Conservation (phyloP, 176 grass and related monocot genomes). For the Areca catechu region DNA sequence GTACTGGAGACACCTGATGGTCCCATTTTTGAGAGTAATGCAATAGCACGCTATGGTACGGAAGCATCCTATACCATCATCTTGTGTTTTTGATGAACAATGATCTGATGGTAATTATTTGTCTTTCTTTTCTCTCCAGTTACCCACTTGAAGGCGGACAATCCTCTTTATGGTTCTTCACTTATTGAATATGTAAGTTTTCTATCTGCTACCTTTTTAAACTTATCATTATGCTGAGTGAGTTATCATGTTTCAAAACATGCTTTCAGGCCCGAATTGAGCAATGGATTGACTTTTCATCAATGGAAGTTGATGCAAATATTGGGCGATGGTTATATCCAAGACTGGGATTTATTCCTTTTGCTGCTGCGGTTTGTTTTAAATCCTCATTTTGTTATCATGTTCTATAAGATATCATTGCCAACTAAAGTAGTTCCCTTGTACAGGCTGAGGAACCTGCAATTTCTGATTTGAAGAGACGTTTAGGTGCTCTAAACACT, state of each 20-base stretch:
- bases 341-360: conserved; percentile 30
- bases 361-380: conserved; percentile 26
- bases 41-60: conserved; percentile 68
- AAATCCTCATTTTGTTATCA: not conserved
- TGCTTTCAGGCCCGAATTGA: conserved; percentile 53
- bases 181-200: conserved; percentile 74
- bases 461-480: conserved; percentile 51
- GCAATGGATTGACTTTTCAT: conserved; percentile 70
- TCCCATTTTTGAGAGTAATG: conserved; percentile 74
- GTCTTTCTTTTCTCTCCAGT: conserved; percentile 29
- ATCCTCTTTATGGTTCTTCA: conserved; percentile 62
- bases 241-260: conserved; percentile 4
- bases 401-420: not conserved
- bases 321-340: conserved; percentile 53
- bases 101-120: not conserved
- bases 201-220: not conserved
- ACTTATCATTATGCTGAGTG: not conserved
- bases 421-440: not conserved
- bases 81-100: not conserved
- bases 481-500: conserved; percentile 54
- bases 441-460: conserved; percentile 45
- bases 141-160: conserved; percentile 55
- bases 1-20: conserved; percentile 79
- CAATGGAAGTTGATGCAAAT: conserved; percentile 50
- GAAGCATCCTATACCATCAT: not conserved